Evolutionary conservation across 2,329 filamentous ascomycete species (phyloP).

Genomic region (Neonectria sp.): DNA sequence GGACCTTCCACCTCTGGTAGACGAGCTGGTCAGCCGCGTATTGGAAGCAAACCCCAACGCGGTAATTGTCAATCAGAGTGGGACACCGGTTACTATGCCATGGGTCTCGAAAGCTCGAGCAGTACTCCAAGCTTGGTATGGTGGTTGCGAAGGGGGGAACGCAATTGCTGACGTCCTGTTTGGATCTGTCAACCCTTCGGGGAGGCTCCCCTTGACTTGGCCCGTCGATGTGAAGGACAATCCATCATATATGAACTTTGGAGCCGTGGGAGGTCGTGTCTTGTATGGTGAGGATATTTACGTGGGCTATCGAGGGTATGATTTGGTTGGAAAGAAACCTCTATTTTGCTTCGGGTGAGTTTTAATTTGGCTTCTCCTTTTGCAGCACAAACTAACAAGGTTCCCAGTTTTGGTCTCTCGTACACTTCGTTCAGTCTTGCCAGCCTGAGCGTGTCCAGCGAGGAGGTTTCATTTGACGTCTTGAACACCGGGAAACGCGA

Average conservation of each 20-base stretch:
- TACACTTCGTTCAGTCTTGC: too few relatives aligned
- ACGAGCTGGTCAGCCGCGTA: too few relatives aligned
- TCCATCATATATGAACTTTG: conserved; percentile 10
- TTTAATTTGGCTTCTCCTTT: conserved; percentile 75
- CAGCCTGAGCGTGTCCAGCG: too few relatives aligned
- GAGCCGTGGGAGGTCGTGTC: conserved; percentile 11
- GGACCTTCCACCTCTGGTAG: too few relatives aligned
- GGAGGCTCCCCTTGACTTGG: conserved; percentile 82
- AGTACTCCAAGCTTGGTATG: conserved; percentile 86
- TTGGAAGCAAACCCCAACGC: conserved; percentile 74
- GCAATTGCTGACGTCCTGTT: conserved; percentile 86
- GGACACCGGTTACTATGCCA: conserved; percentile 81
- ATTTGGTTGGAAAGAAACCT: conserved; percentile 77
- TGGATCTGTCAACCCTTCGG: conserved; percentile 80
- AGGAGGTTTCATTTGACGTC: too few relatives aligned
- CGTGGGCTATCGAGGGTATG: conserved; percentile 76
- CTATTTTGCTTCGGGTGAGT: conserved; percentile 85
- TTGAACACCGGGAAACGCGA: too few relatives aligned
- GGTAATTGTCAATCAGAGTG: conserved; percentile 82
- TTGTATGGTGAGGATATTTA: conserved; percentile 14
- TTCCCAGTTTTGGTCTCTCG: too few relatives aligned
- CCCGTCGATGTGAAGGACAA: conserved; percentile 63
- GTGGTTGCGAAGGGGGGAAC: conserved; percentile 87
- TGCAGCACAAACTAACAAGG: too few relatives aligned
- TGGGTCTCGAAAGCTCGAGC: conserved; percentile 72